These are phyloP conservation scores for Fusarium coffeatum DNA, from an alignment of 2,329 filamentous ascomycete genomes.

Conservation along the genomic window DNA sequence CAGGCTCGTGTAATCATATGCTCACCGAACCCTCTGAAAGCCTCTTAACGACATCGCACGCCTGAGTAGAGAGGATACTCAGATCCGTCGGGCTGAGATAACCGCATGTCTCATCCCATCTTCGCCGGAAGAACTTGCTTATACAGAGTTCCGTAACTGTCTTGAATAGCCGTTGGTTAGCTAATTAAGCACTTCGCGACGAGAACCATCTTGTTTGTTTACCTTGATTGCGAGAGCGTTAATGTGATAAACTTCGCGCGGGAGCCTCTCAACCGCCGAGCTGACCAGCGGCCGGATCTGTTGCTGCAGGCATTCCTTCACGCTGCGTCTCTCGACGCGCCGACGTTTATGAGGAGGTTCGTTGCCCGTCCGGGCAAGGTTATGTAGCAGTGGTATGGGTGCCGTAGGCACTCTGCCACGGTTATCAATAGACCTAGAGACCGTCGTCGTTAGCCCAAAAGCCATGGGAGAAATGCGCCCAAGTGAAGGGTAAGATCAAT, in stretches of 20 bases:
- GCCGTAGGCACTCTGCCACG: constrained; percentile 36
- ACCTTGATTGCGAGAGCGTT: constrained; percentile 50
- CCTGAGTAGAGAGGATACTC: constrained; percentile 28
- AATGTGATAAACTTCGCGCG: constrained; percentile 38
- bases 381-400: constrained; percentile 18
- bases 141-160: constrained; percentile 42
- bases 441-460: constrained; percentile 44
- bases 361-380: constrained; percentile 17
- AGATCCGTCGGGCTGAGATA: constrained; percentile 32
- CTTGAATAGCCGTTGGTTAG: constrained; percentile 36
- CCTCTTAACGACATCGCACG: constrained; percentile 36
- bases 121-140: constrained; percentile 40
- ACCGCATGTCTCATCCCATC: constrained; percentile 41
- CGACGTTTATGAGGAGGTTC: constrained; percentile 50
- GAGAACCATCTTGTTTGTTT: constrained; percentile 2
- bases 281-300: constrained; percentile 52
- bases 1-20: background rate
- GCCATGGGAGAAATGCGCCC: constrained; percentile 40
- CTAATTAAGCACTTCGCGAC: background rate
- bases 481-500: background rate
- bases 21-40: constrained; percentile 41
- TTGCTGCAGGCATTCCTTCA: constrained; percentile 45
- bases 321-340: constrained; percentile 42
- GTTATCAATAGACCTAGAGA: constrained; percentile 46
- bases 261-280: constrained; percentile 42